Percentiles rank a stretch among this genome's conserved stretches.
These are phyloP conservation scores for Candida albicans DNA, from an alignment of 1,139 yeast genomes.

Conservation along the genomic window DNA sequence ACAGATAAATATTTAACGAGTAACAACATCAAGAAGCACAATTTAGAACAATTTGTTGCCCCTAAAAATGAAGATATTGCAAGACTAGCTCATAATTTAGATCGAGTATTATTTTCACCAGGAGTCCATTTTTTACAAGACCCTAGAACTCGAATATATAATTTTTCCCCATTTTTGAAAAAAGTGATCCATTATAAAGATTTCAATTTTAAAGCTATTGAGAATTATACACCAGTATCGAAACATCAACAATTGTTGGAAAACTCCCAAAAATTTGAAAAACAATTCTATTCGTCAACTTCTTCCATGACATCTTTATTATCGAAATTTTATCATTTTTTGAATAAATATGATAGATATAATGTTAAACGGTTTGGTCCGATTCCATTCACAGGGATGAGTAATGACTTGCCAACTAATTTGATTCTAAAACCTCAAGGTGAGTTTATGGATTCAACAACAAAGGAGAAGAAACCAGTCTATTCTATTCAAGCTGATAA, in stretches of 20 bases:
- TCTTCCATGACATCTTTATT: slow-evolving; percentile 81
- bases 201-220: slow-evolving; percentile 61
- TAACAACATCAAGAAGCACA: slow-evolving; percentile 9
- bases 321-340: slow-evolving; percentile 72
- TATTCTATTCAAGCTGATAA: slow-evolving; percentile 75
- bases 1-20: slow-evolving; percentile 2
- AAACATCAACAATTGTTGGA: slow-evolving; percentile 54
- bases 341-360: slow-evolving; percentile 47
- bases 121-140: slow-evolving; percentile 82
- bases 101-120: slow-evolving; percentile 73
- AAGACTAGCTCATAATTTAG: slow-evolving; percentile 59
- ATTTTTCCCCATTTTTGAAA: slow-evolving; percentile 64
- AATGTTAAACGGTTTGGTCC: slow-evolving; percentile 29
- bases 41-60: slow-evolving; percentile 22
- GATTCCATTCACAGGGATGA: slow-evolving; percentile 36
- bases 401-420: slow-evolving; percentile 35
- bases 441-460: slow-evolving; percentile 15
- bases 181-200: slow-evolving; percentile 65
- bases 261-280: slow-evolving; percentile 44
- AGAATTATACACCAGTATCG: slow-evolving; percentile 65
- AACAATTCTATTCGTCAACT: slow-evolving; percentile 72
- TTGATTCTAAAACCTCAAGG: slow-evolving; percentile 42
- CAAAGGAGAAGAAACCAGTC: slow-evolving; percentile 30
- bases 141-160: slow-evolving; percentile 69
- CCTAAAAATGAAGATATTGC: slow-evolving; percentile 33